A percentile compares a stretch with the other conserved stretches of the same genome.
These are phyloP conservation scores for Pelargonium myrrhifolium DNA, from an alignment of 441 rosid species.

Conservation along the genomic window DNA sequence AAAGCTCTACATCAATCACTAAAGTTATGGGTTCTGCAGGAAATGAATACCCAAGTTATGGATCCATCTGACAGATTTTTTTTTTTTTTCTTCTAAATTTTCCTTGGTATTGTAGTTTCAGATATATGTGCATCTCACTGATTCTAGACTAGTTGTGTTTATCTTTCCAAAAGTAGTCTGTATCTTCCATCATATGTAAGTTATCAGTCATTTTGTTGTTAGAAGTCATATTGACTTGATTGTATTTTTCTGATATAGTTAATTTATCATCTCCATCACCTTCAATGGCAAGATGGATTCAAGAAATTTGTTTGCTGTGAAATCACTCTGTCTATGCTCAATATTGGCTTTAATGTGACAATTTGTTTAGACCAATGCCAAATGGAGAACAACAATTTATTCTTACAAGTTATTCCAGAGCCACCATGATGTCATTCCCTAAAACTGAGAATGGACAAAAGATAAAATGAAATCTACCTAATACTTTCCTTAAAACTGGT, in stretches of 20 bases:
- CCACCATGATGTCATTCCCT: too few relatives aligned
- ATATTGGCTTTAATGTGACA: too few relatives aligned
- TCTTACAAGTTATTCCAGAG: too few relatives aligned
- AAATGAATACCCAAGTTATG: not conserved
- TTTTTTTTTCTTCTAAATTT: not conserved
- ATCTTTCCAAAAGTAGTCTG: not conserved
- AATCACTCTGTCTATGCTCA: too few relatives aligned
- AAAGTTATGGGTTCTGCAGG: slow-evolving; percentile 14
- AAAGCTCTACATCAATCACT: slow-evolving; percentile 7
- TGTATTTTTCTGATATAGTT: not conserved
- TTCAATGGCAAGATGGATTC: not conserved
- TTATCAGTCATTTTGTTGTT: slow-evolving; percentile 10
- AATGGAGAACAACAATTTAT: too few relatives aligned
- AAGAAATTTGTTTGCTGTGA: too few relatives aligned
- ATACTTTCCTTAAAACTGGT: too few relatives aligned
- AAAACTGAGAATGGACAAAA: too few relatives aligned
- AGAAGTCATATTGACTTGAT: not conserved
- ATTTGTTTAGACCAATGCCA: too few relatives aligned
- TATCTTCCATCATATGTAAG: not conserved
- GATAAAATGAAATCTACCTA: too few relatives aligned
- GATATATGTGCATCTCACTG: not conserved
- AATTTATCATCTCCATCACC: not conserved
- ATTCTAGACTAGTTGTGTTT: not conserved
- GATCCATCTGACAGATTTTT: not conserved
- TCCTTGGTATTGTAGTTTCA: not conserved